Evolutionary conservation across 306 rosid genomes (phyloP).

Genomic region (Vigna reflexopilosa): DNA sequence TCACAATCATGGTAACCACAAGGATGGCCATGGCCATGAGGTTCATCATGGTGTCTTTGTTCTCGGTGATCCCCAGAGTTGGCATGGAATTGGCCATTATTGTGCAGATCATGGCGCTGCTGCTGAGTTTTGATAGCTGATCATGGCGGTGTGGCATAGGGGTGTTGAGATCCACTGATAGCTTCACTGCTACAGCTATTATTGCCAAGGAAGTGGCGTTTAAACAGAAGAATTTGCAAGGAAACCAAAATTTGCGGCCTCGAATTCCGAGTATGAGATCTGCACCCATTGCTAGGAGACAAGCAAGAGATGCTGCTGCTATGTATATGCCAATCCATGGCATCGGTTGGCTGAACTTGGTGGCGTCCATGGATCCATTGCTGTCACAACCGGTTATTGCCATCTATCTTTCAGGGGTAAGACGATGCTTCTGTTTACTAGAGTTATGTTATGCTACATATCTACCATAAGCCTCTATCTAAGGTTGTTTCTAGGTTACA

Average conservation of each 20-base stretch:
- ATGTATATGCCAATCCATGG: conserved; percentile 95
- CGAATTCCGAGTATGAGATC: conserved; percentile 70
- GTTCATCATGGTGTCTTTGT: conserved; percentile 66
- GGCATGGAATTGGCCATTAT: conserved; percentile 84
- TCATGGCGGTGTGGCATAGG: conserved; percentile 79
- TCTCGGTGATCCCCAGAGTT: conserved; percentile 79
- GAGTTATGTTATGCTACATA: not conserved
- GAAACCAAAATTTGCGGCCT: conserved; percentile 75
- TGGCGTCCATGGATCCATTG: conserved; percentile 62
- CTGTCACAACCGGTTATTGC: conserved; percentile 57
- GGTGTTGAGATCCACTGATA: conserved; percentile 83
- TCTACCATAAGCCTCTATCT: not conserved
- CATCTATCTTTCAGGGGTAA: conserved; percentile 48
- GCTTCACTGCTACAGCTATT: conserved; percentile 66
- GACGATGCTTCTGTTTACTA: not conserved
- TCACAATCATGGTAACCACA: conserved; percentile 74
- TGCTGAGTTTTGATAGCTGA: conserved; percentile 83
- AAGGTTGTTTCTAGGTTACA: not conserved
- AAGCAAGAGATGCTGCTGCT: conserved; percentile 71
- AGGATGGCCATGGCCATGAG: conserved; percentile 76
- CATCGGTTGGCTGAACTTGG: conserved; percentile 77
- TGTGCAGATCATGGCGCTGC: conserved; percentile 72
- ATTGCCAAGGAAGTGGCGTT: conserved; percentile 85
- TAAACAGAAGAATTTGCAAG: conserved; percentile 69
- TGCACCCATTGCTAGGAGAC: conserved; percentile 65